phyloP scores from a whole-genome alignment of 1,284 basidiomycete genomes.

The Ceratobasidium sp. region DNA sequence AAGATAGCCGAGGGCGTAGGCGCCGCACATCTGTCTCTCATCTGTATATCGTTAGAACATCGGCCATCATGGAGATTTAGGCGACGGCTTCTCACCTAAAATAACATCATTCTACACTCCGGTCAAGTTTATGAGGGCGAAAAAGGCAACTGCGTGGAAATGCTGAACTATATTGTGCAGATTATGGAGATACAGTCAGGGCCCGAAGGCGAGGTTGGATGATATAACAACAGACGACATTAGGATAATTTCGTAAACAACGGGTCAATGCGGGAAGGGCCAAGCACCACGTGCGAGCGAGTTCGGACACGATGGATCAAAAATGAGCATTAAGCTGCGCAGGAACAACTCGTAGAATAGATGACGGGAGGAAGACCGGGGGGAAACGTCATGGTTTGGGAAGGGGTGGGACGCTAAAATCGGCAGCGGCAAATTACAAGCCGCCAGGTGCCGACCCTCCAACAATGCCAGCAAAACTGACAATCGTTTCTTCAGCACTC shows the following conservation, averaged over 20 bases:
- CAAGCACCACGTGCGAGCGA: not conserved
- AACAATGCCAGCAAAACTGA: not conserved
- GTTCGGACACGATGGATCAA: not conserved
- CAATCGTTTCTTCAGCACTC: not conserved
- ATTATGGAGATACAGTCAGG: constrained; percentile 19
- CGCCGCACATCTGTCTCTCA: not conserved
- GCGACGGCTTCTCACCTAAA: constrained; percentile 19
- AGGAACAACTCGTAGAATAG: not conserved
- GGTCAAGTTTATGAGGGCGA: not conserved
- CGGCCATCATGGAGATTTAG: not conserved
- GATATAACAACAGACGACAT: not conserved
- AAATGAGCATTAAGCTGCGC: not conserved
- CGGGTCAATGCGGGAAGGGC: not conserved
- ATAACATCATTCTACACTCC: not conserved
- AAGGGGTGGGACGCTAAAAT: not conserved
- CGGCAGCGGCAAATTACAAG: too few species aligned
- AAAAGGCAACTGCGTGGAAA: not conserved
- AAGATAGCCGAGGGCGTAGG: constrained; percentile 2
- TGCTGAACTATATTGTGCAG: constrained; percentile 16
- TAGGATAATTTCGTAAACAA: constrained; percentile 4
- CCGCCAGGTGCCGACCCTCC: not conserved
- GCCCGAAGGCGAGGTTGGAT: not conserved
- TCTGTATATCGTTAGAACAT: not conserved
- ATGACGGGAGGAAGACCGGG: not conserved
- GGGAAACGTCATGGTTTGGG: not conserved